phyloP scores from a whole-genome alignment of 2,329 filamentous ascomycete species.

The Colletotrichum noveboracense region DNA sequence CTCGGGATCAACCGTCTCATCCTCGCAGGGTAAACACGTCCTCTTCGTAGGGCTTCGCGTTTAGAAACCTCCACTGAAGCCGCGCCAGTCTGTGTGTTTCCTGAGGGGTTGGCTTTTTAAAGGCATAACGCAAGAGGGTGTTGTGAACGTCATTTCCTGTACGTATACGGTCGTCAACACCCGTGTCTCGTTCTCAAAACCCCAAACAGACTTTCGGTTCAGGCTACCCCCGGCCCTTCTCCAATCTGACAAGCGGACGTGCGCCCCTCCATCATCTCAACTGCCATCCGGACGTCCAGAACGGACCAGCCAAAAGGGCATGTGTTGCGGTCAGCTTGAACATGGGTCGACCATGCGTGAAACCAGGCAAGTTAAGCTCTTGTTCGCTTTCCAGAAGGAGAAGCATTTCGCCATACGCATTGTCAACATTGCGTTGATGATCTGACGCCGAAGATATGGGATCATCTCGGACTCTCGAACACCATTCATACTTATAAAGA shows the following conservation, averaged over 20 bases:
- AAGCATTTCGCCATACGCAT: neutral
- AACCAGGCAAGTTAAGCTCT: neutral
- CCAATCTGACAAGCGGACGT: neutral
- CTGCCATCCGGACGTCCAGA: neutral
- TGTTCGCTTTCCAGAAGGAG: neutral
- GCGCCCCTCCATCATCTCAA: neutral
- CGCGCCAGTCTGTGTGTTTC: neutral
- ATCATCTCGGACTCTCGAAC: neutral
- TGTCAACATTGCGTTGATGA: neutral
- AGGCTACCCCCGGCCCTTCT: neutral
- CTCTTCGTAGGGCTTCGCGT: neutral
- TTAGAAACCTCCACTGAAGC: neutral
- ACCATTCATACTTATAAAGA: neutral
- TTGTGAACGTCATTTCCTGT: neutral
- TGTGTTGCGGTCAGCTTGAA: neutral
- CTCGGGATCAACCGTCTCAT: neutral
- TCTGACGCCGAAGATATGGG: neutral
- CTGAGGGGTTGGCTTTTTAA: neutral
- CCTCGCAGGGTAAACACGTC: neutral
- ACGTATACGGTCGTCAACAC: neutral
- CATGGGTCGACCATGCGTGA: neutral
- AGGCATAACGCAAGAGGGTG: neutral
- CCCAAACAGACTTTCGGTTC: neutral
- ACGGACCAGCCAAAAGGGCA: neutral
- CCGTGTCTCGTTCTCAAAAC: neutral